phyloP scores from a whole-genome alignment of 176 grass and related monocot genomes.

The Aegilops speltoides region DNA sequence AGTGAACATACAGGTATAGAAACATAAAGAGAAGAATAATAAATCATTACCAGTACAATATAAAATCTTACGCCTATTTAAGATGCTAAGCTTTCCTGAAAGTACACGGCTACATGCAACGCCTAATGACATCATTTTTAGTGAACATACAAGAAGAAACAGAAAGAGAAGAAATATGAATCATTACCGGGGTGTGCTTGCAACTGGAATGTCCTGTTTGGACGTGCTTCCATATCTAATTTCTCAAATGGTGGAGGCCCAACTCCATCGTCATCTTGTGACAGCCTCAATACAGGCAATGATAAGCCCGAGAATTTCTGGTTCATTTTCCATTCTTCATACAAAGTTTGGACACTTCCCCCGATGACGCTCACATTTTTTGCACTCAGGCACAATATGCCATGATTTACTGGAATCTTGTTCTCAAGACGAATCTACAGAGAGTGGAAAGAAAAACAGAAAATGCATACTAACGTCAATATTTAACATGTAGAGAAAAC shows the following conservation, averaged over 20 bases:
- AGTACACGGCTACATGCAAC: too few species aligned
- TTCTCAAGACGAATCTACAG: constrained; percentile 73
- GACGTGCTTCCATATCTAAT: constrained; percentile 47
- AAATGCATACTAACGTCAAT: neutral
- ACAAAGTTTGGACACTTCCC: constrained; percentile 71
- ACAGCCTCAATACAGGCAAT: constrained; percentile 48
- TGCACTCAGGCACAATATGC: constrained; percentile 66
- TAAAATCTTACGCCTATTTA: too few species aligned
- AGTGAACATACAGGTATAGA: too few species aligned
- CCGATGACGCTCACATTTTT: constrained; percentile 65
- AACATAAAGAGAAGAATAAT: too few species aligned
- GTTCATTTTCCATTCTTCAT: constrained; percentile 91
- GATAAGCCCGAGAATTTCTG: constrained; percentile 76
- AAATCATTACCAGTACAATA: too few species aligned
- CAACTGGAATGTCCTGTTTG: constrained; percentile 28
- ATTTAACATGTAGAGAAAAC: neutral
- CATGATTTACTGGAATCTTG: constrained; percentile 65
- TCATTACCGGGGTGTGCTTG: constrained; percentile 43
- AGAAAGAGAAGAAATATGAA: constrained; percentile 13
- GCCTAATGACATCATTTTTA: neutral
- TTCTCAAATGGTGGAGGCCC: constrained; percentile 88
- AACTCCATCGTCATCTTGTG: constrained; percentile 63
- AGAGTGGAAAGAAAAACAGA: neutral
- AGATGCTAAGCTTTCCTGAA: too few species aligned
- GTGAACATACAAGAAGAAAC: constrained; percentile 1